Conservation (phyloP, 176 grass and related monocot genomes). For the Juncus effusus region DNA sequence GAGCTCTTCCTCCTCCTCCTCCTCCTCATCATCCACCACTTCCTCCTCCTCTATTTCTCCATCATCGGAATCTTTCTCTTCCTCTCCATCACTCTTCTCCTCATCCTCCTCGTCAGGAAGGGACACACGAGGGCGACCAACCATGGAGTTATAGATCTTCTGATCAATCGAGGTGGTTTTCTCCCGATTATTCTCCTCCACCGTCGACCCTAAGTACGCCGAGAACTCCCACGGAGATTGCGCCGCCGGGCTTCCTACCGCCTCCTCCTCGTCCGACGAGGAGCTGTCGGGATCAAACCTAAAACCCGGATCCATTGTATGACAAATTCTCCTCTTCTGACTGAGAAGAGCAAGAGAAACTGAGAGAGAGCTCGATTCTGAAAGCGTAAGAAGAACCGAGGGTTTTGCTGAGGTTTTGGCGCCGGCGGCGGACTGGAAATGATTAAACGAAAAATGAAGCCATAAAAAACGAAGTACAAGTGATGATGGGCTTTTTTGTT, state of each 20-base stretch:
- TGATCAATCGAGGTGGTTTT: constrained; percentile 65
- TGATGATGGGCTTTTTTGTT: too few species aligned
- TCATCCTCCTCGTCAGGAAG: constrained; percentile 30
- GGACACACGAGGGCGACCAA: constrained; percentile 23
- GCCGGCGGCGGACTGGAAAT: background rate
- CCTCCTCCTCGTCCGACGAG: constrained; percentile 33
- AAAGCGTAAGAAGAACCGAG: background rate
- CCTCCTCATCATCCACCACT: constrained; percentile 36
- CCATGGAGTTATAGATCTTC: constrained; percentile 58
- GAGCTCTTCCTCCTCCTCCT: background rate
- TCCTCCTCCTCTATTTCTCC: constrained; percentile 42
- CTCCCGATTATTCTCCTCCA: constrained; percentile 52
- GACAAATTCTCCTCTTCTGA: constrained; percentile 2
- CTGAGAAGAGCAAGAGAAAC: background rate
- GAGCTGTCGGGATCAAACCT: constrained; percentile 62
- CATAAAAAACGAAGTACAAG: too few species aligned
- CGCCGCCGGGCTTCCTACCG: constrained; percentile 1
- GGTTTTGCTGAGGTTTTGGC: constrained; percentile 39
- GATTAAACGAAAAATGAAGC: too few species aligned
- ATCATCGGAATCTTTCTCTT: constrained; percentile 24
- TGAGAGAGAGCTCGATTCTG: background rate
- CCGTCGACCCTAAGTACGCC: constrained; percentile 58
- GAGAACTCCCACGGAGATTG: constrained; percentile 90
- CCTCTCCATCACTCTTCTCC: constrained; percentile 12
- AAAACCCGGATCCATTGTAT: constrained; percentile 65